Evolutionary conservation across 2,329 filamentous ascomycete species (phyloP).

Genomic region (Verticillium klebahnii): DNA sequence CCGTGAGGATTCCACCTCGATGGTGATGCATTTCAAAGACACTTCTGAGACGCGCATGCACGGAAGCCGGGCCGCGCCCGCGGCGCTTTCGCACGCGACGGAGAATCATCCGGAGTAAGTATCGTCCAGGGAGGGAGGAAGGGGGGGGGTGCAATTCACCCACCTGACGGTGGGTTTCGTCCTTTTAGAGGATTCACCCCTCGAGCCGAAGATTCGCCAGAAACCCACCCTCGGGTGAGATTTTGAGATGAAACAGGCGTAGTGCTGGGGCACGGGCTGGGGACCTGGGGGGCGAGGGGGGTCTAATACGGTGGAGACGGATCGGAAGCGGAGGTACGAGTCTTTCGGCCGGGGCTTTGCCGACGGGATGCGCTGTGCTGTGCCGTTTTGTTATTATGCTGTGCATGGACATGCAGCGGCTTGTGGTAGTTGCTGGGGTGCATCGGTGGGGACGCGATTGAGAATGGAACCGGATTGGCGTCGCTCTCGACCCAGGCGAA

Average conservation of each 20-base stretch:
- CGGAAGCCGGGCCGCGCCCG: background rate
- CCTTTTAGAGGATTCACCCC: too few species aligned
- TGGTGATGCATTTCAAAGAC: too few species aligned
- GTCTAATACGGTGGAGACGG: background rate
- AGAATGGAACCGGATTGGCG: too few species aligned
- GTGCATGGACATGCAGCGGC: background rate
- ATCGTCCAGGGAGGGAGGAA: background rate
- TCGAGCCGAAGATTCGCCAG: too few species aligned
- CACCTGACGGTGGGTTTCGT: too few species aligned
- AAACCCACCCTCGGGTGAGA: too few species aligned
- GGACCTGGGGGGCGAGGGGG: background rate
- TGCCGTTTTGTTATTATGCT: background rate
- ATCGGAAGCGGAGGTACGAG: background rate
- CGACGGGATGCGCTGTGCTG: background rate
- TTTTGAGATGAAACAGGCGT: background rate
- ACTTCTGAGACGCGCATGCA: background rate
- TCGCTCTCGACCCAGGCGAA: too few species aligned
- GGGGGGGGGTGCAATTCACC: background rate
- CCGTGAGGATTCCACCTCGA: background rate
- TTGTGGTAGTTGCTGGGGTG: background rate
- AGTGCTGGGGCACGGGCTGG: too few species aligned
- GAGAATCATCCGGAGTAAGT: background rate
- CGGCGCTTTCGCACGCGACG: background rate
- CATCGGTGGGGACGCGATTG: background rate
- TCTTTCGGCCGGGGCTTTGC: background rate